Evolutionary conservation across 23 red algal species (phyloP).

Genomic region (Gracilaria caudata): DNA sequence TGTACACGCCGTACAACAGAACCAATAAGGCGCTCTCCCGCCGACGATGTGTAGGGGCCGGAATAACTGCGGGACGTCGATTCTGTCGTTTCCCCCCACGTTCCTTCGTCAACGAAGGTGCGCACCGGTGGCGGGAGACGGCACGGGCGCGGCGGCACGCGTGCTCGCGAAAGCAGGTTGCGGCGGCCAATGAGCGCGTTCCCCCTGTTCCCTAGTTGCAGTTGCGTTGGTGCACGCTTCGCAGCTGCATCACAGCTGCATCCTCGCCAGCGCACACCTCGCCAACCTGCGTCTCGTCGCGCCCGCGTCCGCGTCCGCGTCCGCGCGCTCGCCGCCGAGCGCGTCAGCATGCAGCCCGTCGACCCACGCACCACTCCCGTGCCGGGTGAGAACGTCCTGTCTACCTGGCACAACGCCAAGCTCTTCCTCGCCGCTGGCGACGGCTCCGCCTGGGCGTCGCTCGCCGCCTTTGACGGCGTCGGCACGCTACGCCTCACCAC

Average conservation of each 20-base stretch:
- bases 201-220: background rate
- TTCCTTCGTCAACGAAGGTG: no score
- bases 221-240: background rate
- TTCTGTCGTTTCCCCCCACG: no score
- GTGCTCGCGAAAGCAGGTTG: background rate
- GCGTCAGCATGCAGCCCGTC: background rate
- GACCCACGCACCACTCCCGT: conserved; percentile 14
- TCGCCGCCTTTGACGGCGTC: conserved; percentile 58
- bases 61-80: no score
- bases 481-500: conserved; percentile 55
- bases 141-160: background rate
- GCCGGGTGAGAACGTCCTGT: conserved; percentile 59
- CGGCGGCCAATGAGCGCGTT: conserved; percentile 25
- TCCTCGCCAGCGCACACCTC: background rate
- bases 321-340: conserved; percentile 15
- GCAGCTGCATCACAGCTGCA: background rate
- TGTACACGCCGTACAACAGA: background rate
- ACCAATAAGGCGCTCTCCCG: no score
- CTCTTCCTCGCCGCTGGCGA: conserved; percentile 50
- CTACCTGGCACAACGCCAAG: conserved; percentile 56
- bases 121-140: background rate
- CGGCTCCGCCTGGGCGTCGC: conserved; percentile 48
- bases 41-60: no score
- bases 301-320: background rate
- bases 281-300: background rate